Percentiles rank a stretch among this genome's conserved stretches.
phyloP scores from a whole-genome alignment of 768 basidiomycete genomes.

The Kwoniella mangroviensis region DNA sequence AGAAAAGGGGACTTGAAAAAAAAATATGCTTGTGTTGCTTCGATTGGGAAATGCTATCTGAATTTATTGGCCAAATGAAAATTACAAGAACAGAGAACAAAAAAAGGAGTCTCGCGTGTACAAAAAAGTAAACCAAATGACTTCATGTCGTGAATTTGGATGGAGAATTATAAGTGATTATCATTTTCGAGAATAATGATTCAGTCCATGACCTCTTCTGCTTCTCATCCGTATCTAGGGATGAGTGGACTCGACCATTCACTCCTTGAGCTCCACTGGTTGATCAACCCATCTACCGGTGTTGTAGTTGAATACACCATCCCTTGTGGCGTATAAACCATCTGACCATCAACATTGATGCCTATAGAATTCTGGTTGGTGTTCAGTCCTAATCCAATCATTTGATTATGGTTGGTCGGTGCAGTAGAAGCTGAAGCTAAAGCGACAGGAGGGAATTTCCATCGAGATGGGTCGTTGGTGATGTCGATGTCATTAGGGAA shows the following conservation, averaged over 20 bases:
- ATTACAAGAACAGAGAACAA: neutral
- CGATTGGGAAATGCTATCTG: too few species aligned
- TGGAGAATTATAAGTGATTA: neutral
- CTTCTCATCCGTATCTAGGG: conserved; percentile 5
- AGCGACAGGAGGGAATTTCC: neutral
- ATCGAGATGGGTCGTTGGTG: neutral
- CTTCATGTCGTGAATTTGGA: neutral
- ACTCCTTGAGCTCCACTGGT: conserved; percentile 25
- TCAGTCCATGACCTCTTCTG: neutral
- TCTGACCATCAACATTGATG: conserved; percentile 12
- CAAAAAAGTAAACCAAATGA: neutral
- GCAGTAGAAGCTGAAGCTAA: neutral
- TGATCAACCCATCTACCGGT: neutral
- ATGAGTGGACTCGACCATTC: conserved; percentile 33
- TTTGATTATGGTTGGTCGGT: neutral
- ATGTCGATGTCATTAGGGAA: conserved; percentile 13
- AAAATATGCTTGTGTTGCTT: neutral
- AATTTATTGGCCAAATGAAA: neutral
- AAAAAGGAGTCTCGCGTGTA: neutral
- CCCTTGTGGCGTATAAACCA: conserved; percentile 11
- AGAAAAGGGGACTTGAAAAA: neutral
- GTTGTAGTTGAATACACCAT: neutral
- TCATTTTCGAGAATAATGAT: neutral
- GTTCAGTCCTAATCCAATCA: conserved; percentile 15
- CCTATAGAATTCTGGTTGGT: neutral